Percentiles rank a stretch among this genome's conserved stretches.
phyloP scores from a whole-genome alignment of 805 yeast species.

The Peterozyma xylosa region DNA sequence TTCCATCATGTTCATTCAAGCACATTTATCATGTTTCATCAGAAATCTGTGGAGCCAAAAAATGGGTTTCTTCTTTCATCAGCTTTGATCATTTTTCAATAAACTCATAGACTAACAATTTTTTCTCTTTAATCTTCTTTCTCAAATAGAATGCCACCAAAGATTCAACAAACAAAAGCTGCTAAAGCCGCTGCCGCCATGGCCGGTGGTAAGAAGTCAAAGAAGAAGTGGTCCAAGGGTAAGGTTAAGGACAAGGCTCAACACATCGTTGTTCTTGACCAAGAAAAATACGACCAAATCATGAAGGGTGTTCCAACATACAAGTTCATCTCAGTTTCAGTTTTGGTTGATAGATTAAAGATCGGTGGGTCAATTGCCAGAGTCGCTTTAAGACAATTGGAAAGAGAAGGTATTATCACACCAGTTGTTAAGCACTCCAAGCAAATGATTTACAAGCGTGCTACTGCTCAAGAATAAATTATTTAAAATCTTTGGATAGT shows the following conservation, averaged over 20 bases:
- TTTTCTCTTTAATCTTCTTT: conserved; percentile 15
- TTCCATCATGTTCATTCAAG: neutral
- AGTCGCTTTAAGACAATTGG: conserved; percentile 94
- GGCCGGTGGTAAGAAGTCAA: conserved; percentile 99
- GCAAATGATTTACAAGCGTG: conserved; percentile 93
- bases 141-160: conserved; percentile 82
- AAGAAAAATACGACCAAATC: conserved; percentile 98
- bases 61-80: too few relatives aligned
- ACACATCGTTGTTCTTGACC: conserved; percentile 95
- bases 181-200: conserved; percentile 99
- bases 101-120: conserved; percentile 11
- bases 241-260: conserved; percentile 99
- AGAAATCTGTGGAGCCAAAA: neutral
- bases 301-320: conserved; percentile 98
- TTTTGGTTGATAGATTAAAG: conserved; percentile 98
- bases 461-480: conserved; percentile 56
- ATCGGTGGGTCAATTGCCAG: conserved; percentile 99
- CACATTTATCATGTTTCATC: neutral
- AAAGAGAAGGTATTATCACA: conserved; percentile 89
- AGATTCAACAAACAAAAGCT: conserved; percentile 98
- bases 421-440: conserved; percentile 92
- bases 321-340: conserved; percentile 97
- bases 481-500: too few relatives aligned
- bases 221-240: conserved; percentile 99
- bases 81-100: too few relatives aligned